Conservation (phyloP, 2,329 filamentous ascomycete genomes). For the Xylaria sp. region DNA sequence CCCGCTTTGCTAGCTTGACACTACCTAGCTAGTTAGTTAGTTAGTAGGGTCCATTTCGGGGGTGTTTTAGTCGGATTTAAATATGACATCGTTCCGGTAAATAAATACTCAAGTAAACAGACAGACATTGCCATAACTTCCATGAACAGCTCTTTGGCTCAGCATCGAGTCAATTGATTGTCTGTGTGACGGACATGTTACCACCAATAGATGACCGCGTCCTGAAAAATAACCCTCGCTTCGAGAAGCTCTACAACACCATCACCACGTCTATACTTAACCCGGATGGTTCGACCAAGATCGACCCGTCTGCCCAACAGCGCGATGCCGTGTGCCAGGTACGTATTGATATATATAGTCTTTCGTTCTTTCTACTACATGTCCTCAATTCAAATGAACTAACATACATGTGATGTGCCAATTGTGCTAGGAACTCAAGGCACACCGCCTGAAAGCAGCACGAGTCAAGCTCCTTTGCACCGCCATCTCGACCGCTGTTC, state of each 20-base stretch:
- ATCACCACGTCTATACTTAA: conserved; percentile 66
- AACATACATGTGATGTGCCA: not conserved
- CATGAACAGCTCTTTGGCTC: not conserved
- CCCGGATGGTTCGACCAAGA: conserved; percentile 66
- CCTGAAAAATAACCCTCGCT: conserved; percentile 66
- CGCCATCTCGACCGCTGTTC: conserved; percentile 59
- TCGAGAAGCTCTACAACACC: conserved; percentile 66
- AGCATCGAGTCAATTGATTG: not conserved
- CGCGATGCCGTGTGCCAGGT: conserved; percentile 62
- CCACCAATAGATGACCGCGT: conserved; percentile 67
- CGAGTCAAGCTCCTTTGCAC: conserved; percentile 62
- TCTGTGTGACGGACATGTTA: conserved; percentile 55
- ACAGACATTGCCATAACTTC: too few relatives aligned
- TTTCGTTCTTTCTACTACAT: not conserved
- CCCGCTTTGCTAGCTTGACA: not conserved
- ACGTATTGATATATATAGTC: conserved; percentile 25
- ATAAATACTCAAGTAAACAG: not conserved
- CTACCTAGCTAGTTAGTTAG: too few relatives aligned
- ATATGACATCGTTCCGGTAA: not conserved
- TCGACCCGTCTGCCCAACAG: conserved; percentile 61
- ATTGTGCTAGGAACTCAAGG: conserved; percentile 58
- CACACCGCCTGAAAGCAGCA: conserved; percentile 59
- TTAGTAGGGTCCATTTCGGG: conserved; percentile 2
- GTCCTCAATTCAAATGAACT: not conserved
- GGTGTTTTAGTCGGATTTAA: not conserved